Percentiles rank a stretch among this genome's conserved stretches.
phyloP scores from a whole-genome alignment of 1,284 basidiomycete genomes.

The Trichosporon ovoides region DNA sequence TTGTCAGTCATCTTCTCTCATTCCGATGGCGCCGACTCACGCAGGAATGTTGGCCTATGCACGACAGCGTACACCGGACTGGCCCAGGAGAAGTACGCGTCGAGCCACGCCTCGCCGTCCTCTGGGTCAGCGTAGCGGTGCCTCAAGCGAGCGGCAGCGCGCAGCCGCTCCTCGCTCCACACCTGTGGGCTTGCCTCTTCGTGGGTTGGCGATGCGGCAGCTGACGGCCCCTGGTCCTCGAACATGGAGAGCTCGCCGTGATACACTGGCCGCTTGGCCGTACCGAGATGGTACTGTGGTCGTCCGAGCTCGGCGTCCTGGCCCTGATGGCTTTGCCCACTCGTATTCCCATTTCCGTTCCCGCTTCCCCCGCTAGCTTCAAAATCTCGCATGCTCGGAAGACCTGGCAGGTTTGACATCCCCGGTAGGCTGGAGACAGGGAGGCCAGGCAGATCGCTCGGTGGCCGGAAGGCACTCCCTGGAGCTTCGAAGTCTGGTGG shows the following conservation, averaged over 20 bases:
- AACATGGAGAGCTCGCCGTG: slow-evolving; percentile 16
- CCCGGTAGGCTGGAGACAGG: background rate
- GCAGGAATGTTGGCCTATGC: slow-evolving; percentile 17
- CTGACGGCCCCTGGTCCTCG: slow-evolving; percentile 13
- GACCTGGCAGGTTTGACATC: background rate
- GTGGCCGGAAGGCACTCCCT: slow-evolving; percentile 10
- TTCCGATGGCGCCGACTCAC: background rate
- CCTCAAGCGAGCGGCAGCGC: slow-evolving; percentile 15
- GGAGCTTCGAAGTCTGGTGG: background rate
- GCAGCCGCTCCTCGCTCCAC: slow-evolving; percentile 18
- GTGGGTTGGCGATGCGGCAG: slow-evolving; percentile 6
- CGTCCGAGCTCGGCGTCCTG: slow-evolving; percentile 15
- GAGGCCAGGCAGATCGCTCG: background rate
- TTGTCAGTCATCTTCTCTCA: background rate
- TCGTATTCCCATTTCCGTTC: background rate
- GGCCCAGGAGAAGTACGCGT: slow-evolving; percentile 26
- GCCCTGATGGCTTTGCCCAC: background rate
- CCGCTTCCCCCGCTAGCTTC: background rate
- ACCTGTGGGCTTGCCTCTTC: background rate
- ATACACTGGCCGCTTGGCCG: slow-evolving; percentile 19
- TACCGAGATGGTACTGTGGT: slow-evolving; percentile 20
- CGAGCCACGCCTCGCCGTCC: slow-evolving; percentile 22
- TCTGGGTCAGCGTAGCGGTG: slow-evolving; percentile 24
- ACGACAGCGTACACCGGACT: slow-evolving; percentile 17
- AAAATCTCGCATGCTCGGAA: background rate